These are phyloP conservation scores for Rhodamnia rubescens DNA, from an alignment of 345 rosid genomes.

Conservation along the genomic window DNA sequence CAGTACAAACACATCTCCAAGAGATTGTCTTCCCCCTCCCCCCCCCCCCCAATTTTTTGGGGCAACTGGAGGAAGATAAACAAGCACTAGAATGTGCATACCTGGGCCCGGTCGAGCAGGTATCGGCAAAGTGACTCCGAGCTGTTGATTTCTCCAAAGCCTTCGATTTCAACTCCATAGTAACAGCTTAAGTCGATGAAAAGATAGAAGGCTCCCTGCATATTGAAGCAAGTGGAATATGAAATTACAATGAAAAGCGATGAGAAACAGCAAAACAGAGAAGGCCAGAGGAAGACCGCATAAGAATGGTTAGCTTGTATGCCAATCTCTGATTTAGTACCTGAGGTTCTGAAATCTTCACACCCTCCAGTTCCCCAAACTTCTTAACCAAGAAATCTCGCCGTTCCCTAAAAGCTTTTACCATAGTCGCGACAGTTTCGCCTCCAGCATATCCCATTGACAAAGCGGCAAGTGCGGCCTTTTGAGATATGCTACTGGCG, in stretches of 20 bases:
- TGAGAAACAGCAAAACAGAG: neutral
- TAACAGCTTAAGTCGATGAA: constrained; percentile 75
- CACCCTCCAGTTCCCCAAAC: constrained; percentile 69
- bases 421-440: constrained; percentile 74
- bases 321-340: constrained; percentile 15
- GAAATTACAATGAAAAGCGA: neutral
- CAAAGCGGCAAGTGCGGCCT: constrained; percentile 84
- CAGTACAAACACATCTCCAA: neutral
- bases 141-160: constrained; percentile 62
- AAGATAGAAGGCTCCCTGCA: constrained; percentile 96
- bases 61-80: no score
- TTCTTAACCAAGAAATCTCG: constrained; percentile 81
- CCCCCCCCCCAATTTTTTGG: no score
- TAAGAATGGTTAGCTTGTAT: neutral
- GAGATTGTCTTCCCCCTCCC: no score
- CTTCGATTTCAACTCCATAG: constrained; percentile 70
- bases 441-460: constrained; percentile 97
- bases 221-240: neutral
- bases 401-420: constrained; percentile 79
- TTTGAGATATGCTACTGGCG: constrained; percentile 86
- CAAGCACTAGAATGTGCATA: constrained; percentile 1
- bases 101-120: constrained; percentile 57
- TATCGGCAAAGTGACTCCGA: constrained; percentile 61
- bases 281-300: neutral
- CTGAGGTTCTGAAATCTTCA: constrained; percentile 84